Evolutionary conservation across 2,329 filamentous ascomycete genomes (phyloP).

Genomic region (Sporothrix dimorphospora): DNA sequence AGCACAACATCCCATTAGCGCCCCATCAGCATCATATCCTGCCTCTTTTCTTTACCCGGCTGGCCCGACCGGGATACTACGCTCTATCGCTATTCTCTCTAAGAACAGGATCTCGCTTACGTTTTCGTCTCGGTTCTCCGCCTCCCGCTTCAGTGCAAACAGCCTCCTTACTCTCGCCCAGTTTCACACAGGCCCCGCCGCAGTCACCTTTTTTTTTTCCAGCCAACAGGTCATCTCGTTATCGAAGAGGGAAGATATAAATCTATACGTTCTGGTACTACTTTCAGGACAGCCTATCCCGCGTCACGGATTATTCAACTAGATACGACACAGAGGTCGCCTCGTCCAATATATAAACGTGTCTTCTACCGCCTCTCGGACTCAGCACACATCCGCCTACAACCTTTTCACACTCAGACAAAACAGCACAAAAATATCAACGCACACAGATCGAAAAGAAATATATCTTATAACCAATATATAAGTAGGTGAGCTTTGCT

Average conservation of each 20-base stretch:
- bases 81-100: not conserved
- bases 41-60: conserved; percentile 18
- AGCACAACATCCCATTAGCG: not conserved
- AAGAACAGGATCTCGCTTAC: not conserved
- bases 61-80: conserved; percentile 23
- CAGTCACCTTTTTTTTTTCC: not conserved
- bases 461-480: conserved; percentile 23
- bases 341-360: not conserved
- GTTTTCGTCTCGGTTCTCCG: not conserved
- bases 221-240: not conserved
- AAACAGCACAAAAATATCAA: not conserved
- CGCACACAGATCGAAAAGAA: not conserved
- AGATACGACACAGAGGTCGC: not conserved
- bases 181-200: too few species aligned
- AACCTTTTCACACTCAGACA: not conserved
- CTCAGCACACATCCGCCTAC: not conserved
- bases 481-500: conserved; percentile 7
- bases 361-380: not conserved
- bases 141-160: not conserved
- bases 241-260: not conserved
- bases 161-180: not conserved
- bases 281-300: not conserved
- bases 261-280: not conserved
- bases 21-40: not conserved
- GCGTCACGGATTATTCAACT: not conserved